Evolutionary conservation across 768 basidiomycete genomes (phyloP), one percentile per base, ranked within the genome.

Genomic region (Serendipita sp.): DNA sequence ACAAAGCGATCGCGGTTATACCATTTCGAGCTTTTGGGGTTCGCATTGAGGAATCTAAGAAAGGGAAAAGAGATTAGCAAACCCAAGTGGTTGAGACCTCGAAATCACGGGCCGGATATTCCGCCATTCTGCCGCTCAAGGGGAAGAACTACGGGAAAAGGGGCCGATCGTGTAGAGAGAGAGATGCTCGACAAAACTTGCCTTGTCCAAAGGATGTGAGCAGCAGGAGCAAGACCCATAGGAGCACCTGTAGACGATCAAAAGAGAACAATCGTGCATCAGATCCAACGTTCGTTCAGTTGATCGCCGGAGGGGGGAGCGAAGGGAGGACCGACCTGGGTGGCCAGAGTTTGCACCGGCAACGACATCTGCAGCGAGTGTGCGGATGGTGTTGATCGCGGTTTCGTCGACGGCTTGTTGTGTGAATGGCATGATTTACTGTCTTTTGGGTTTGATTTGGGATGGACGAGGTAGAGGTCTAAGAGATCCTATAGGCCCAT

Each of bases 1-100:
- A 97, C 93, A 70, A 95, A 97, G 75, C 93, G 86, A 79, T 96
- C 93, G 66, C 94, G 87, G 77, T 94, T 95, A 77, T 87, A 87
- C 93, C 91, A 95, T 74, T 90, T 86, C 45, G 92, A 84, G 77
- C 80, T 87, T 74, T 84, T 85, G 60, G 92, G 88, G 76, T 92
- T 94, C 70, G 86, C 85, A 68, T 87, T 88, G 77, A 96, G 74
- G 80, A 92, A 90, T 18, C 88, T 90, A 64, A 67, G 66, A 37
- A 44, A 73, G 68, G 63, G 74, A 15, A 16, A 16, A n/a, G 0
- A 0, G 34, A 48, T 23, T 23, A 23, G 36, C 55, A 37, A 27
- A 11, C 27, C 29, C 55, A n/a, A 60, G 31, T 31, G 33, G 10
- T 23, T 23, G 23, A 10, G 48, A 31, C 27, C 55, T n/a, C 16